A percentile compares a stretch with the other conserved stretches of the same genome.
These are phyloP conservation scores for Rhytidiadelphus loreus DNA, from an alignment of 225 moss, liverwort and hornwort species.

Conservation along the genomic window DNA sequence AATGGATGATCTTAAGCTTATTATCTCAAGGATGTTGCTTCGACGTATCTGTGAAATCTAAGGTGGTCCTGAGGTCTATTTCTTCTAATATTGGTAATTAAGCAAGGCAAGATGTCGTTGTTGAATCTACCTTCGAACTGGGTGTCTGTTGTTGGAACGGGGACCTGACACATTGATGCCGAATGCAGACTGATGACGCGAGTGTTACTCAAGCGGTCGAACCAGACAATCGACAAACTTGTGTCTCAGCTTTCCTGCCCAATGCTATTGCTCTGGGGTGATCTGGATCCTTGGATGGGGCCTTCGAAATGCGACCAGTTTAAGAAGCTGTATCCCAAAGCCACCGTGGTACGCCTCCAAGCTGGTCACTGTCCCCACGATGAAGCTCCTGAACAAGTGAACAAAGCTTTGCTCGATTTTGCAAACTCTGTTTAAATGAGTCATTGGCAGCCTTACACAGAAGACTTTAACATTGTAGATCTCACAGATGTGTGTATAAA, in stretches of 20 bases:
- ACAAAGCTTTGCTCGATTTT: conserved; percentile 49
- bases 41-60: not conserved
- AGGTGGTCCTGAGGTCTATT: not conserved
- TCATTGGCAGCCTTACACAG: not conserved
- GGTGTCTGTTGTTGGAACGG: not conserved
- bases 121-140: not conserved
- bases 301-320: conserved; percentile 57
- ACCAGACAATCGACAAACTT: conserved; percentile 48
- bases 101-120: not conserved
- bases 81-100: not conserved
- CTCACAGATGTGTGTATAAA: not conserved
- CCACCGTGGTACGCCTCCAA: conserved; percentile 45
- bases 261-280: conserved; percentile 66
- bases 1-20: not conserved
- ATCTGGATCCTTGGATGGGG: conserved; percentile 81
- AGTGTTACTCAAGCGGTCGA: conserved; percentile 32
- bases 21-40: not conserved
- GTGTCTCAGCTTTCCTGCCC: conserved; percentile 50
- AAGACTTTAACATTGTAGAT: not conserved
- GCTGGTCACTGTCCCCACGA: conserved; percentile 82
- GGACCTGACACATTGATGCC: not conserved
- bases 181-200: conserved; percentile 47
- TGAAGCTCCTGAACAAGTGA: conserved; percentile 54
- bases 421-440: not conserved
- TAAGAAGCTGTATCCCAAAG: conserved; percentile 57